A percentile compares a stretch with the other conserved stretches of the same genome.
Conservation (phyloP, 2,329 filamentous ascomycete species). For the Phyllosticta citribraziliensis region DNA sequence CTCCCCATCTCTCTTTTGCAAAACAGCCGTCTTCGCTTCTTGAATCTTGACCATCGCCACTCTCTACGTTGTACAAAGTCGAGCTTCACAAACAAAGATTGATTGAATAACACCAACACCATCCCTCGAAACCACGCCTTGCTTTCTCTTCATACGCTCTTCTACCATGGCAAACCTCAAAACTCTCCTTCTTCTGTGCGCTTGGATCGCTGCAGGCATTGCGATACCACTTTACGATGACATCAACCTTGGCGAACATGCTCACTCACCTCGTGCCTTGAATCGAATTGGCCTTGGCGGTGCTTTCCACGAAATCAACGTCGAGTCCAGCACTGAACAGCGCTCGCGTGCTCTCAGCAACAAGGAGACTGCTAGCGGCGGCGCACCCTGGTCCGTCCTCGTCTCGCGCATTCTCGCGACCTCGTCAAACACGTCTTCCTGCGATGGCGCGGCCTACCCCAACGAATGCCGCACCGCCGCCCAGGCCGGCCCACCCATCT, state of each 20-base stretch:
- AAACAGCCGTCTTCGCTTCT: background rate
- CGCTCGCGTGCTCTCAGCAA: background rate
- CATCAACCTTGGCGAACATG: background rate
- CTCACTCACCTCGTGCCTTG: background rate
- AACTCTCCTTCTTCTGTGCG: background rate
- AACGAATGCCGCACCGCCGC: constrained; percentile 58
- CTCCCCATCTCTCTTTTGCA: background rate
- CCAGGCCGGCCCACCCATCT: constrained; percentile 50
- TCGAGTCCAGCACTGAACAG: background rate
- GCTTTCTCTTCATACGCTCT: background rate
- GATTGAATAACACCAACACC: background rate
- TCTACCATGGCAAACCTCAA: background rate
- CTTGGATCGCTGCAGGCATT: background rate
- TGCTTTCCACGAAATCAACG: background rate
- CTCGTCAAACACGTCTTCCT: constrained; percentile 47
- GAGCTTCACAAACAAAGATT: background rate
- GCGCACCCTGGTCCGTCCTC: constrained; percentile 13
- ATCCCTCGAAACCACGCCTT: background rate
- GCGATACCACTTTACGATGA: background rate
- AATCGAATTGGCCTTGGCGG: background rate
- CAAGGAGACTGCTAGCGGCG: background rate
- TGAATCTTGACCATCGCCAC: background rate
- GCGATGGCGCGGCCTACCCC: constrained; percentile 36
- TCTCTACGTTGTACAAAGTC: background rate
- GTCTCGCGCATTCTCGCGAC: constrained; percentile 39